Base-by-base conservation (phyloP, 805 yeast genomes). In the Saturnispora galanensis region DNA sequence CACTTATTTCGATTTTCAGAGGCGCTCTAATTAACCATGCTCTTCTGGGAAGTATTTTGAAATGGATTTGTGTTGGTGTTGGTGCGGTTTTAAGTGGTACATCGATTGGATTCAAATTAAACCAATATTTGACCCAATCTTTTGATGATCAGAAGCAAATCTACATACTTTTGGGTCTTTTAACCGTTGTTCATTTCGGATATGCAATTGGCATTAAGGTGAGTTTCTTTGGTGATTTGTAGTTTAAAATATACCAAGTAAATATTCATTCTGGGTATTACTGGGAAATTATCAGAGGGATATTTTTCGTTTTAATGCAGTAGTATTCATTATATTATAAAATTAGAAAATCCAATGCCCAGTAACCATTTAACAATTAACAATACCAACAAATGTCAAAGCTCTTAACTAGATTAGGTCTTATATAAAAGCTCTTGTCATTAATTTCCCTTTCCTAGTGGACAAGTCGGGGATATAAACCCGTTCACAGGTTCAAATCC, bases 191-290 rank as follows among this genome's bases (percentile, higher is more conserved):
- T 15, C 90, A 84, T 61, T 35, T 70, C 8, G 74, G 71, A 1
- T 74, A 81, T 52, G 74, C 86, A 1, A 60, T 83, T 35, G 73
- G 79, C 7, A 84, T 84, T 40, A 81, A 82, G 61, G 67, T 80
- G 10, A 63, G 76, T 42, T 84, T 81, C 65, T 83, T 83, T 44
- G 65, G 65, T 17, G 59, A 53, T 37, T 32, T 58, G 46, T 58
- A 52, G 5, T 3, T 17, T 17, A 6, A 18, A 35, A 18, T 10
- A 35, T 15, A 10, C 11, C 5, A 4, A 18, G 30, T 17, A 17
- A 13, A 12, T 11, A n/a, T n/a, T n/a, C n/a, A n/a, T n/a, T n/a
- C n/a, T n/a, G n/a, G n/a, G n/a, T n/a, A n/a, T n/a, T n/a, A n/a
- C n/a, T n/a, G n/a, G n/a, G n/a, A n/a, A n/a, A n/a, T n/a, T n/a